Evolutionary conservation across 768 basidiomycete genomes (phyloP).

Genomic region (Tulasnella sp.): DNA sequence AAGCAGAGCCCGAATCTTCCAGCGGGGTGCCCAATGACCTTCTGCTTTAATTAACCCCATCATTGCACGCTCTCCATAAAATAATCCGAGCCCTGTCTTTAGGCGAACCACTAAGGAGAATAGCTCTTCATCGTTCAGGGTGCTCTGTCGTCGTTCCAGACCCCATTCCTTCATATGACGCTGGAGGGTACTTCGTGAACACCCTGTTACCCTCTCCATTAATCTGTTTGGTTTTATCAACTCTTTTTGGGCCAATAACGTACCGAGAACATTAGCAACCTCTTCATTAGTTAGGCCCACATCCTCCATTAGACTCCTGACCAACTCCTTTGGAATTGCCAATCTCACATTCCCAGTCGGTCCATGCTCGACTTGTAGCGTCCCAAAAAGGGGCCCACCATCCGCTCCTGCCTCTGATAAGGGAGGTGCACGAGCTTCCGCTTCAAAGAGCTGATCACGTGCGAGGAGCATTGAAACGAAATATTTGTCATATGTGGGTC

Average conservation of each 20-base stretch:
- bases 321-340: background rate
- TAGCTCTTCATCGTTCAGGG: background rate
- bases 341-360: background rate
- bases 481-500: background rate
- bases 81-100: background rate
- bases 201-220: background rate
- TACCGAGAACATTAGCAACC: background rate
- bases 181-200: background rate
- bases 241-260: too few relatives aligned
- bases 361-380: background rate
- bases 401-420: background rate
- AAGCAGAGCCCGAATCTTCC: background rate
- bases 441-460: background rate
- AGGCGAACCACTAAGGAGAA: background rate
- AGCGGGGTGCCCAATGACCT: background rate
- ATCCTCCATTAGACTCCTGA: background rate
- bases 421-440: background rate
- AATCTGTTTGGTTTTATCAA: too few relatives aligned
- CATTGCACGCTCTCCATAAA: constrained; percentile 2
- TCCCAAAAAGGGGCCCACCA: background rate
- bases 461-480: background rate
- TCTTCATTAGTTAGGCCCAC: background rate
- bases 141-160: background rate
- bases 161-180: background rate
- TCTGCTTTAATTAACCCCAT: background rate